A percentile compares a stretch with the other conserved stretches of the same genome.
phyloP scores from a whole-genome alignment of 257 asterid species.

The Ilex asprella region DNA sequence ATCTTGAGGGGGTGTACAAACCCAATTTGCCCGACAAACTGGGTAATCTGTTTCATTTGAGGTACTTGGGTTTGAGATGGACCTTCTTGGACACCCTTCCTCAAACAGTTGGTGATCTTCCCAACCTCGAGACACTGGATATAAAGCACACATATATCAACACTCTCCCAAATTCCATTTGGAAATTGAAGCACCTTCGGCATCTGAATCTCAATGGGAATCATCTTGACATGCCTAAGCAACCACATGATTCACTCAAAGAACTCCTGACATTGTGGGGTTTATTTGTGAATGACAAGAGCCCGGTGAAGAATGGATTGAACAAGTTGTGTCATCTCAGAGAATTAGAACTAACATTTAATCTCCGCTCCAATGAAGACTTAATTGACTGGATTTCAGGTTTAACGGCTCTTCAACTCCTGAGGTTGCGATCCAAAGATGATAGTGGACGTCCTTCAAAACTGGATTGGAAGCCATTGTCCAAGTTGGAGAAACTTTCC shows the following conservation, averaged over 20 bases:
- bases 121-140: slow-evolving; percentile 26
- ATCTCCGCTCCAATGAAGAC: slow-evolving; percentile 6
- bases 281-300: slow-evolving; percentile 15
- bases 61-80: slow-evolving; percentile 40
- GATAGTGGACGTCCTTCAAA: slow-evolving; percentile 21
- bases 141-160: slow-evolving; percentile 29
- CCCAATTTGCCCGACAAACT: slow-evolving; percentile 32
- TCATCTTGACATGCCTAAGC: slow-evolving; percentile 23
- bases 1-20: slow-evolving; percentile 33
- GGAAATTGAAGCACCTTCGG: slow-evolving; percentile 28
- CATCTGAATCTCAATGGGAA: slow-evolving; percentile 26
- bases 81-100: slow-evolving; percentile 35
- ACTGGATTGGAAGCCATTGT: slow-evolving; percentile 10
- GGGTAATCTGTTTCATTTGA: slow-evolving; percentile 24
- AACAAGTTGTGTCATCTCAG: slow-evolving; percentile 10
- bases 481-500: slow-evolving; percentile 17
- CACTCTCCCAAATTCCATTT: slow-evolving; percentile 22
- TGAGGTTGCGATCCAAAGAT: slow-evolving; percentile 29
- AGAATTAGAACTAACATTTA: slow-evolving; percentile 24
- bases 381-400: slow-evolving; percentile 22
- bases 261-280: slow-evolving; percentile 28
- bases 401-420: slow-evolving; percentile 11
- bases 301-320: slow-evolving; percentile 13
- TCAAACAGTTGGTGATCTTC: slow-evolving; percentile 19
- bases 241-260: slow-evolving; percentile 11